These are phyloP conservation scores for Talaromyces sp. DNA, from an alignment of 2,329 filamentous ascomycete genomes.

Conservation along the genomic window DNA sequence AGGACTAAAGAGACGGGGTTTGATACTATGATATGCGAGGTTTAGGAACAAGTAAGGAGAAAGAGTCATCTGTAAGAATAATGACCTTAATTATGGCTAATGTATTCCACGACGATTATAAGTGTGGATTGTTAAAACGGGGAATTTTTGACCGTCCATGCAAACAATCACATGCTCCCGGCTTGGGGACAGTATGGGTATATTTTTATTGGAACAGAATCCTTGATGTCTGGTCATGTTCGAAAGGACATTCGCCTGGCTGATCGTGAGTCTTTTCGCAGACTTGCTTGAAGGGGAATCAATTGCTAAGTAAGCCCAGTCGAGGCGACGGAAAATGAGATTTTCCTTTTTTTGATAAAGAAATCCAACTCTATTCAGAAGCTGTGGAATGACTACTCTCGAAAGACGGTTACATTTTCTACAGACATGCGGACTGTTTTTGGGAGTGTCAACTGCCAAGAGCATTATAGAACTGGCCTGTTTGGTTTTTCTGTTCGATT, in stretches of 20 bases:
- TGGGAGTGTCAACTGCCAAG: not conserved
- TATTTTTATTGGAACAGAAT: not conserved
- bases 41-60: not conserved
- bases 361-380: not conserved
- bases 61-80: not conserved
- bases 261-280: not conserved
- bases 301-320: not conserved
- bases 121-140: not conserved
- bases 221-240: not conserved
- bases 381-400: conserved; percentile 1
- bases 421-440: not conserved
- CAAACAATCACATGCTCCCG: conserved; percentile 3
- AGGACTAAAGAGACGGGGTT: not conserved
- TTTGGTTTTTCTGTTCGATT: conserved; percentile 1
- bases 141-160: not conserved
- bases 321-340: conserved; percentile 4
- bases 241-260: conserved; percentile 3
- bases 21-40: not conserved
- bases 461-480: not conserved
- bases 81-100: not conserved
- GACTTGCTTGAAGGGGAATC: not conserved
- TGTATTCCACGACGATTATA: not conserved
- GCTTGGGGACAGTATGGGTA: not conserved
- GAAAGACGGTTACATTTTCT: not conserved
- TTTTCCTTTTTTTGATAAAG: not conserved